Evolutionary conservation across 306 rosid genomes (phyloP).

Genomic region (Abrus pulchellus): DNA sequence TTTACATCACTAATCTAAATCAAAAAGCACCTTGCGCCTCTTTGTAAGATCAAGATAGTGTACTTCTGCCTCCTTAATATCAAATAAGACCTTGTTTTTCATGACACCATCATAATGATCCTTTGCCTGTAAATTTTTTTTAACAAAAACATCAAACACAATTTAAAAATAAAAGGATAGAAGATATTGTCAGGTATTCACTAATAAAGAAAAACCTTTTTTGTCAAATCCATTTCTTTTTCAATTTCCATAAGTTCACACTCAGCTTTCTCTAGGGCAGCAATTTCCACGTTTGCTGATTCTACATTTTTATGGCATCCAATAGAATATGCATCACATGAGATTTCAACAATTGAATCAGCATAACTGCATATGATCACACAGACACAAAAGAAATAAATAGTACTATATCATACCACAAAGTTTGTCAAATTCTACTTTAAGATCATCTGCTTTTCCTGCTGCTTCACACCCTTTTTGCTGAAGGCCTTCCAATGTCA

Average conservation of each 20-base stretch:
- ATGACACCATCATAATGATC: slow-evolving; percentile 73
- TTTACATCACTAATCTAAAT: slow-evolving; percentile 37
- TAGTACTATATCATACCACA: slow-evolving; percentile 62
- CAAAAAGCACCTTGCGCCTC: slow-evolving; percentile 63
- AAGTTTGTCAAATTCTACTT: slow-evolving; percentile 69
- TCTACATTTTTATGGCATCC: slow-evolving; percentile 56
- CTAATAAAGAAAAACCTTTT: slow-evolving; percentile 53
- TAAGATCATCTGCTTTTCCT: slow-evolving; percentile 62
- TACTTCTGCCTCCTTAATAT: slow-evolving; percentile 69
- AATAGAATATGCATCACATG: slow-evolving; percentile 41
- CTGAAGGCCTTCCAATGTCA: slow-evolving; percentile 54
- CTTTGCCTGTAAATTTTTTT: slow-evolving; percentile 60
- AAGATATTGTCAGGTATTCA: slow-evolving; percentile 26
- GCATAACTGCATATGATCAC: slow-evolving; percentile 19
- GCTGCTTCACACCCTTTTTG: slow-evolving; percentile 64
- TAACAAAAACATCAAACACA: not conserved
- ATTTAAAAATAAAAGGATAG: not conserved
- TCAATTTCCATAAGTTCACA: slow-evolving; percentile 69
- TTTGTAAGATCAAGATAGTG: slow-evolving; percentile 56
- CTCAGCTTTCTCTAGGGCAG: slow-evolving; percentile 76
- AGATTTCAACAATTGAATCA: slow-evolving; percentile 39
- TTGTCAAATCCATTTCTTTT: slow-evolving; percentile 57
- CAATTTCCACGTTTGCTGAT: slow-evolving; percentile 71
- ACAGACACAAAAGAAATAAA: slow-evolving; percentile 36
- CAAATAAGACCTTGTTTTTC: slow-evolving; percentile 68